Evolutionary conservation across 768 basidiomycete species (phyloP).

Genomic region (Trametes gibbosa): DNA sequence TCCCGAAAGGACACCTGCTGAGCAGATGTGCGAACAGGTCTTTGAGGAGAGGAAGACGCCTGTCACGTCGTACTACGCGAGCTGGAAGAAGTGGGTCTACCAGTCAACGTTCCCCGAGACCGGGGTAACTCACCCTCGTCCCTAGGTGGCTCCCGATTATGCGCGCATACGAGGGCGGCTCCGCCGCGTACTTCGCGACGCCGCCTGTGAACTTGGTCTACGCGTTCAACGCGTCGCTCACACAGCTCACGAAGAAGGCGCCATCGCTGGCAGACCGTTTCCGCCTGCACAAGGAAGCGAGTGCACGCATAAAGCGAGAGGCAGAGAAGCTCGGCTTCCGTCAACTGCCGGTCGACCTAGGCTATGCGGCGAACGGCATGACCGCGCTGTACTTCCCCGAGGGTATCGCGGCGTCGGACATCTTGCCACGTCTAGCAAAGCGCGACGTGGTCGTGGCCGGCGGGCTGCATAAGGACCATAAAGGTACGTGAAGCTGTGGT

Average conservation of each 20-base stretch:
- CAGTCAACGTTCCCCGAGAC: too few species aligned
- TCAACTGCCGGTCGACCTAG: conserved; percentile 61
- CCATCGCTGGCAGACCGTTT: conserved; percentile 79
- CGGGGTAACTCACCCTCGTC: not conserved
- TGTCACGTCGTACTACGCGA: conserved; percentile 78
- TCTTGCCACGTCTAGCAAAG: conserved; percentile 71
- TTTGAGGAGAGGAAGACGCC: conserved; percentile 62
- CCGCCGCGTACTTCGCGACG: conserved; percentile 89
- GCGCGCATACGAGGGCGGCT: conserved; percentile 84
- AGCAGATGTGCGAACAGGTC: conserved; percentile 37
- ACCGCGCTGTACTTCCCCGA: conserved; percentile 86
- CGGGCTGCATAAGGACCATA: conserved; percentile 81
- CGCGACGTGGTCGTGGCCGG: conserved; percentile 81
- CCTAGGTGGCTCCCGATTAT: conserved; percentile 88
- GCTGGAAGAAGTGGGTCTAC: conserved; percentile 74
- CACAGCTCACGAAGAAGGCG: conserved; percentile 58
- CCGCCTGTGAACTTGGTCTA: conserved; percentile 94
- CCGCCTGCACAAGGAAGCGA: conserved; percentile 66
- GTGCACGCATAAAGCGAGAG: conserved; percentile 64
- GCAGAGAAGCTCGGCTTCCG: conserved; percentile 67
- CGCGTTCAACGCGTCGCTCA: conserved; percentile 82
- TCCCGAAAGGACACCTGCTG: not conserved
- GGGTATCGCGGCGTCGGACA: conserved; percentile 71
- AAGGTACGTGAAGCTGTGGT: conserved; percentile 46
- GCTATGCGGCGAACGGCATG: conserved; percentile 90